A percentile compares a stretch with the other conserved stretches of the same genome.
Evolutionary conservation across 129 eudicot species (phyloP).

Genomic region (Ambrosia artemisiifolia): DNA sequence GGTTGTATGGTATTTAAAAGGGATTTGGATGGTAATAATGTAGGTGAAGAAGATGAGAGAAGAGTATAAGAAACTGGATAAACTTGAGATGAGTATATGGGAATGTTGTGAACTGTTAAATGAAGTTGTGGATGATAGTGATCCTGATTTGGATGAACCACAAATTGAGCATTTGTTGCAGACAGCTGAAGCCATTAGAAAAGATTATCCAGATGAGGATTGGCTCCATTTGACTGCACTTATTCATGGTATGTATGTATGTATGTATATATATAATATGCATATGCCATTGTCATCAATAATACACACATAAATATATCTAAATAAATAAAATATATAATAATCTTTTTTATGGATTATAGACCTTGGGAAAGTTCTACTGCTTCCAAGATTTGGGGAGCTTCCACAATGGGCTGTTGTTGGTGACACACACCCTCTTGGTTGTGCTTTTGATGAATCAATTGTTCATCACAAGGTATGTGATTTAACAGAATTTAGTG

Average conservation of each 20-base stretch:
- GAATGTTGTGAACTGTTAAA: conserved; percentile 88
- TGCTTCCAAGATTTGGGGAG: conserved; percentile 67
- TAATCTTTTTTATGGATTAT: conserved; percentile 15
- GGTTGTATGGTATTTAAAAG: neutral
- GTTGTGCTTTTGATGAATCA: conserved; percentile 83
- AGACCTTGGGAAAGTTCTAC: conserved; percentile 85
- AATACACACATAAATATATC: neutral
- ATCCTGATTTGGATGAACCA: conserved; percentile 91
- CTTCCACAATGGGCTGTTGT: conserved; percentile 99
- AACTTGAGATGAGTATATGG: conserved; percentile 86
- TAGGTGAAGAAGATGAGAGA: conserved; percentile 84
- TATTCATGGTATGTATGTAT: conserved; percentile 58
- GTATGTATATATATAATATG: conserved; percentile 18
- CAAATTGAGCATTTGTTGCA: conserved; percentile 91
- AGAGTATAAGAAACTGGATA: conserved; percentile 63
- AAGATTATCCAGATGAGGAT: conserved; percentile 86
- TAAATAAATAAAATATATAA: neutral
- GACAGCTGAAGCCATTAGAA: conserved; percentile 87
- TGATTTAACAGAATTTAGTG: neutral
- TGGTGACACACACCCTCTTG: conserved; percentile 91
- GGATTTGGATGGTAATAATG: neutral
- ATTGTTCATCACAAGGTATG: conserved; percentile 83
- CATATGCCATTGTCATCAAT: neutral
- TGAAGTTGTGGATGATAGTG: conserved; percentile 85
- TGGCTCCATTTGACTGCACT: conserved; percentile 92